Evolutionary conservation across 2,329 filamentous ascomycete species (phyloP).

Genomic region (Pseudogymnoascus sp.): DNA sequence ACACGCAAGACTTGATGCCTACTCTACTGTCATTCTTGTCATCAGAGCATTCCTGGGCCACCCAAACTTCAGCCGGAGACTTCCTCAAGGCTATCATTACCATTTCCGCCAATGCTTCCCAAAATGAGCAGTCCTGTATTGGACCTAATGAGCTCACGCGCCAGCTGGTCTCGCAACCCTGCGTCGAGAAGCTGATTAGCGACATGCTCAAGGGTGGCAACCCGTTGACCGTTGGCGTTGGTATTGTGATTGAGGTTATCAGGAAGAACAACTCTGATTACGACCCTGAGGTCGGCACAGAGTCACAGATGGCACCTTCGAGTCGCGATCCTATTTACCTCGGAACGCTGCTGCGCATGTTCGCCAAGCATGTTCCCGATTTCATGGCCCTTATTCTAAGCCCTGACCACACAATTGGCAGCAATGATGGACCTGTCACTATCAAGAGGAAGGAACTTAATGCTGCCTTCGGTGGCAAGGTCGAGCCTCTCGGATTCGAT

Average conservation of each 20-base stretch:
- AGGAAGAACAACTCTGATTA: conserved; percentile 99
- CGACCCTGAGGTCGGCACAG: conserved; percentile 81
- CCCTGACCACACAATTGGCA: conserved; percentile 49
- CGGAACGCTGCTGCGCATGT: conserved; percentile 78
- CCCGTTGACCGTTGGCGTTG: conserved; percentile 88
- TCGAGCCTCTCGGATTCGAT: conserved; percentile 93
- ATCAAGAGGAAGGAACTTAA: conserved; percentile 67
- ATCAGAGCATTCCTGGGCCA: conserved; percentile 76
- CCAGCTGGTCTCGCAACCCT: conserved; percentile 81
- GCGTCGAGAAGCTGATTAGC: conserved; percentile 73
- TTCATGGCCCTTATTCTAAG: conserved; percentile 90
- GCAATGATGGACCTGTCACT: conserved; percentile 48
- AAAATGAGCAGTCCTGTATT: conserved; percentile 98
- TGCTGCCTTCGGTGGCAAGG: conserved; percentile 82
- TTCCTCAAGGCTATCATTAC: conserved; percentile 99
- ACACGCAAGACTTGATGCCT: conserved; percentile 80
- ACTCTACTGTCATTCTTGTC: conserved; percentile 79
- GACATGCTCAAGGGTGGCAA: conserved; percentile 94
- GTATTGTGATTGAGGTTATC: conserved; percentile 97
- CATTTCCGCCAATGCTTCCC: conserved; percentile 94
- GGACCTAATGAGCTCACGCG: conserved; percentile 94
- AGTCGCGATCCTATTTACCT: conserved; percentile 92
- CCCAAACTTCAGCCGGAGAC: conserved; percentile 92
- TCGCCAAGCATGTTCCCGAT: conserved; percentile 83
- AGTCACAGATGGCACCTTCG: conserved; percentile 70